Conservation (phyloP, 2,329 filamentous ascomycete species). For the Trichoderma koningiopsis region DNA sequence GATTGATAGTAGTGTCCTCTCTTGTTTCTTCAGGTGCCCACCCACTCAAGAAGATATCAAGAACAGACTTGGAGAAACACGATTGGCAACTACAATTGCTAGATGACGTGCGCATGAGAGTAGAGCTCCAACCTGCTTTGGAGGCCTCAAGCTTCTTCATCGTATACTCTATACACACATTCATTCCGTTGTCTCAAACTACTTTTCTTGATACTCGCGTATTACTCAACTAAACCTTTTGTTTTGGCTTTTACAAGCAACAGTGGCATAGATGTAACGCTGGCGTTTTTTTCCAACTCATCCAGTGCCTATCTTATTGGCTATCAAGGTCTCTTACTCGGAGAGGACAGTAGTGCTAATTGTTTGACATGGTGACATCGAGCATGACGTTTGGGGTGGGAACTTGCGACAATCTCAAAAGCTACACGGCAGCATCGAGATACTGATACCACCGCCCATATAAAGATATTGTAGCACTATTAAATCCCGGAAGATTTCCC, state of each 20-base stretch:
- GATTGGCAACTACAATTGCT: not conserved
- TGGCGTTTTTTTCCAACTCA: not conserved
- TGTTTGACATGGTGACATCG: not conserved
- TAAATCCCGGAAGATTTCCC: not conserved
- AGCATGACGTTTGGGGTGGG: not conserved
- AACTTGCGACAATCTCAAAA: not conserved
- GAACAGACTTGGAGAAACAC: not conserved
- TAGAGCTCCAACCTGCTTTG: no score
- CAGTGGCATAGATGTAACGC: not conserved
- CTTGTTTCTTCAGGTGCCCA: not conserved
- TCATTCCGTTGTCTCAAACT: not conserved
- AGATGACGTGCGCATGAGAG: not conserved
- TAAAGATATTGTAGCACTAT: not conserved
- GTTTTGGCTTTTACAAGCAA: not conserved
- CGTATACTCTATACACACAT: not conserved
- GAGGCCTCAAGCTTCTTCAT: not conserved
- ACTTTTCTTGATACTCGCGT: not conserved
- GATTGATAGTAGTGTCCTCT: not conserved
- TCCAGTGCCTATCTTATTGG: not conserved
- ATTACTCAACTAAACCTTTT: not conserved
- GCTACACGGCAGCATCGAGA: not conserved
- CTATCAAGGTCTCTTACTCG: not conserved
- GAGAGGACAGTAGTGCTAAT: not conserved
- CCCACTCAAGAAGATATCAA: not conserved
- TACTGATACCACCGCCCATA: not conserved